Conservation (phyloP, 495 filamentous ascomycete genomes). For the Xylaria sp. region DNA sequence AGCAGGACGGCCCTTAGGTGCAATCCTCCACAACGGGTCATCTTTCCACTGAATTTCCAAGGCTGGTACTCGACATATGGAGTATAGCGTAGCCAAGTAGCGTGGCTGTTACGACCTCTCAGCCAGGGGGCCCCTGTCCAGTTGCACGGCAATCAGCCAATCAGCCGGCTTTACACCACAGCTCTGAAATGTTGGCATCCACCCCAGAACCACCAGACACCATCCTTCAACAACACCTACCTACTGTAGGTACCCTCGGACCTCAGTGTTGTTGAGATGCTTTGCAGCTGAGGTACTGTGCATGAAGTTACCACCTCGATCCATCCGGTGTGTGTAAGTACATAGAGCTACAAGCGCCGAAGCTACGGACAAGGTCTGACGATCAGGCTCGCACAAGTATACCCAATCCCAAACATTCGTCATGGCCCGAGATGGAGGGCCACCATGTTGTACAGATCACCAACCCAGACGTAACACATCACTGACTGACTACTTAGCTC, state of each 20-base stretch:
- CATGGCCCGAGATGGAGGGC: too few species aligned
- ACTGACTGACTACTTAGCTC: neutral
- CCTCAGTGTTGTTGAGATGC: conserved; percentile 4
- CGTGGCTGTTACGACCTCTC: neutral
- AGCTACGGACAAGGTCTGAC: neutral
- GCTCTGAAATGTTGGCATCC: conserved; percentile 19
- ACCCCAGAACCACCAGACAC: conserved; percentile 21
- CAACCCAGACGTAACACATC: neutral
- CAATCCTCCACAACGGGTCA: conserved; percentile 13
- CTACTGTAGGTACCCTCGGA: neutral
- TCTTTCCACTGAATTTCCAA: conserved; percentile 9
- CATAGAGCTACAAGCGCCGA: neutral
- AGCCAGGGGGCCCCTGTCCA: conserved; percentile 11
- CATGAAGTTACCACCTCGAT: too few species aligned
- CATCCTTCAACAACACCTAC: conserved; percentile 5
- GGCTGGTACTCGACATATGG: conserved; percentile 1
- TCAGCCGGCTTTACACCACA: neutral
- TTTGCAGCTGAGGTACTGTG: conserved; percentile 2
- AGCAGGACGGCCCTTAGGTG: conserved; percentile 1
- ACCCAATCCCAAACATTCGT: neutral
- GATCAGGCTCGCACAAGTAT: neutral
- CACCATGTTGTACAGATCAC: neutral
- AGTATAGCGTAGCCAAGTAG: conserved; percentile 14
- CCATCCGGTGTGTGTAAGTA: too few species aligned
- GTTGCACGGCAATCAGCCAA: neutral